Evolutionary conservation across 768 basidiomycete species (phyloP).

Genomic region (Steccherinum ochraceum): DNA sequence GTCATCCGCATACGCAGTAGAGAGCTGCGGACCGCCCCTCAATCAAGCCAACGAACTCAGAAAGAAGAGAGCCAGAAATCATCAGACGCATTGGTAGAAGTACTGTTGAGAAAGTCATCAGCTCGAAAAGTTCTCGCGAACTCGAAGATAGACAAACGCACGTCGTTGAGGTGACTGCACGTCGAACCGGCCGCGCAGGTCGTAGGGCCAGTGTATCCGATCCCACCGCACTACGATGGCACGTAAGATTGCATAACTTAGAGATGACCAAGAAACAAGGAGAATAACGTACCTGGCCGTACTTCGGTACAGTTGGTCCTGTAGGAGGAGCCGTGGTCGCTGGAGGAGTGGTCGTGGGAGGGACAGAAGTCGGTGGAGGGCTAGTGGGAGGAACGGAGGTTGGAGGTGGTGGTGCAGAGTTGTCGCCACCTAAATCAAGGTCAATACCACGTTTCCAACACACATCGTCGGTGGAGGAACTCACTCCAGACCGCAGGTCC

Average conservation of each 20-base stretch:
- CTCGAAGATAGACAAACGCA: not conserved
- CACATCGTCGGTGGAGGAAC: not conserved
- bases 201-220: not conserved
- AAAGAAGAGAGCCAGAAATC: not conserved
- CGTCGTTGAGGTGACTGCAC: not conserved
- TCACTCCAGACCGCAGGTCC: not conserved
- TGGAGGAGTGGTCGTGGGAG: not conserved
- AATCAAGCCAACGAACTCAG: too few species aligned
- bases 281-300: not conserved
- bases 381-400: not conserved
- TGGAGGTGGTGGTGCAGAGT: not conserved
- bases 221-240: slow-evolving; percentile 3
- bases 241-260: not conserved
- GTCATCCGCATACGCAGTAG: too few species aligned
- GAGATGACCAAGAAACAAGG: not conserved
- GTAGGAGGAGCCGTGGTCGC: not conserved
- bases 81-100: not conserved
- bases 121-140: not conserved
- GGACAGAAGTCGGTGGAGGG: not conserved
- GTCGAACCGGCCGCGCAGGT: not conserved
- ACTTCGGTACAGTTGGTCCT: not conserved
- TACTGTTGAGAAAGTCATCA: not conserved
- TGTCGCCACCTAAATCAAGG: not conserved
- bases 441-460: too few species aligned
- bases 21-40: too few species aligned